Conservation (phyloP, 257 asterid genomes). For the Nemophila menziesii region DNA sequence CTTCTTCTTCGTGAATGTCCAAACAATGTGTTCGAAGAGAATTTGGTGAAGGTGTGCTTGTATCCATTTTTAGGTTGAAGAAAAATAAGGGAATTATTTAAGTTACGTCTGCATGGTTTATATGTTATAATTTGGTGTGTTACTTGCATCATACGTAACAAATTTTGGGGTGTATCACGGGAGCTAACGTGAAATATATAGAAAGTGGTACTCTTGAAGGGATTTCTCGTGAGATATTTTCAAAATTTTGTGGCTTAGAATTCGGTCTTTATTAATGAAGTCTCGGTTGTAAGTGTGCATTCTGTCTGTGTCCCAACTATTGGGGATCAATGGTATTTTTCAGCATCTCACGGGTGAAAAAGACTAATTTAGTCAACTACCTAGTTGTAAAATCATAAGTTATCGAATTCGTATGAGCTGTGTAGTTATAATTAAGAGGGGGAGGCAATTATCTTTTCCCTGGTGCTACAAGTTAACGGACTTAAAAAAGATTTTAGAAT, state of each 20-base stretch:
- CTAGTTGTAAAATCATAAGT: too few relatives aligned
- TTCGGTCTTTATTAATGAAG: too few relatives aligned
- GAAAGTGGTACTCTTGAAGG: conserved; percentile 11
- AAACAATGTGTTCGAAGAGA: conserved; percentile 36
- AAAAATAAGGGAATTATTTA: too few relatives aligned
- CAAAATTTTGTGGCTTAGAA: conserved; percentile 14
- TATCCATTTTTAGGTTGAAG: conserved; percentile 27
- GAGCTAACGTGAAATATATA: conserved; percentile 9
- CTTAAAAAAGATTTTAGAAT: too few relatives aligned
- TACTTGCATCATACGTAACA: not conserved
- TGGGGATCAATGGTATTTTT: not conserved
- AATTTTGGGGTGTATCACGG: conserved; percentile 19
- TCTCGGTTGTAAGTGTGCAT: too few relatives aligned
- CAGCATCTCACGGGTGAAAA: not conserved
- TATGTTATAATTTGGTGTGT: not conserved
- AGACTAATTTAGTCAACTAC: too few relatives aligned
- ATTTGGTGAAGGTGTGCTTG: conserved; percentile 34
- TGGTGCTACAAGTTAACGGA: too few relatives aligned
- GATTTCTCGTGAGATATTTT: conserved; percentile 31
- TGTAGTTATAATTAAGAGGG: too few relatives aligned
- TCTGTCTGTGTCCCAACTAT: not conserved
- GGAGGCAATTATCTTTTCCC: too few relatives aligned
- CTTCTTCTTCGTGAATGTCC: conserved; percentile 57
- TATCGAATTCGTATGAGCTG: too few relatives aligned
- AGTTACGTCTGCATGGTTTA: not conserved